Percentiles rank a stretch among this genome's conserved stretches.
Evolutionary conservation across 768 basidiomycete species (phyloP).

Genomic region (Serendipita vermifera): DNA sequence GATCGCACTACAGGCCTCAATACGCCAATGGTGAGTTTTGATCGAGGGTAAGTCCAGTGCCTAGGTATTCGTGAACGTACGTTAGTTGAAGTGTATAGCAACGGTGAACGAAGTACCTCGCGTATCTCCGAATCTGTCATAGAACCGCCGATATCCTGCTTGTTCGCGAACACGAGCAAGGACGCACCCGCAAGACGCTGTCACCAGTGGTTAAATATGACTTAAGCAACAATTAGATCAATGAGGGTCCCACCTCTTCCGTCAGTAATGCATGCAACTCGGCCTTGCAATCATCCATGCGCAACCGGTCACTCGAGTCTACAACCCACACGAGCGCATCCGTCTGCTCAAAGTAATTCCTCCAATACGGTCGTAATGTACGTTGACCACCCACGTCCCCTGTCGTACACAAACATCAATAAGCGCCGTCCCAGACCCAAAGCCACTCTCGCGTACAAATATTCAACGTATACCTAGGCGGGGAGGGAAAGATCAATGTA

Average conservation of each 20-base stretch:
- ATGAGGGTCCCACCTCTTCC: slow-evolving; percentile 63
- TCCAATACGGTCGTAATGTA: slow-evolving; percentile 93
- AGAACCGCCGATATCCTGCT: slow-evolving; percentile 86
- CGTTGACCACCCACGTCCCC: slow-evolving; percentile 99
- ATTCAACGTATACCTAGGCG: slow-evolving; percentile 30
- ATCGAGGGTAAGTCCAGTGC: slow-evolving; percentile 70
- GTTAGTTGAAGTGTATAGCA: slow-evolving; percentile 8
- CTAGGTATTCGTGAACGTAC: slow-evolving; percentile 28
- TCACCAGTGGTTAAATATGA: background rate
- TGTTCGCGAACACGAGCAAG: slow-evolving; percentile 91
- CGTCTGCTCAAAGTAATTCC: slow-evolving; percentile 98
- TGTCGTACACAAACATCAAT: slow-evolving; percentile 23
- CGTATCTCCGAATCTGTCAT: slow-evolving; percentile 73
- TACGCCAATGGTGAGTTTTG: slow-evolving; percentile 79
- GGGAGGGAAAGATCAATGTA: slow-evolving; percentile 13
- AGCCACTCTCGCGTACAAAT: slow-evolving; percentile 26
- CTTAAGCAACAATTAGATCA: background rate
- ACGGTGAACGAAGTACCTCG: slow-evolving; percentile 40
- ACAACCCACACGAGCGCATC: slow-evolving; percentile 99
- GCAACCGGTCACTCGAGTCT: slow-evolving; percentile 82
- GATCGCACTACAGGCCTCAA: slow-evolving; percentile 84
- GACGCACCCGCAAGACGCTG: slow-evolving; percentile 94
- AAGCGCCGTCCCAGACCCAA: background rate
- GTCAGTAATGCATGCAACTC: slow-evolving; percentile 77
- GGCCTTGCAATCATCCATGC: slow-evolving; percentile 78